A percentile compares a stretch with the other conserved stretches of the same genome.
These are phyloP conservation scores for Solanum clarkiae DNA, from an alignment of 257 asterid species.

Conservation along the genomic window DNA sequence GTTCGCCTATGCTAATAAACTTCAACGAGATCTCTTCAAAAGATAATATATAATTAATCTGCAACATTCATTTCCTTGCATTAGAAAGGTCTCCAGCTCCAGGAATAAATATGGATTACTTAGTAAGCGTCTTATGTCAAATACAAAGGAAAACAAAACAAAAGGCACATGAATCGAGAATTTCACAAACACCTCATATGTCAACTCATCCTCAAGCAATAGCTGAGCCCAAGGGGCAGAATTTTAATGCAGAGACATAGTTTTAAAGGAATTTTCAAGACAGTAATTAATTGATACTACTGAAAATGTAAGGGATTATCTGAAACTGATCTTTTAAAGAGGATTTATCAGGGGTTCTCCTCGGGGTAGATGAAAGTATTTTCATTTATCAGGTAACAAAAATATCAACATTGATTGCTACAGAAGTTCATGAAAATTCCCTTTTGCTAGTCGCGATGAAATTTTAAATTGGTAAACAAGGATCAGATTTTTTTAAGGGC, in stretches of 20 bases:
- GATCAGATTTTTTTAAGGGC: neutral
- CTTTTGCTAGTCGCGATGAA: neutral
- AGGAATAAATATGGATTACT: neutral
- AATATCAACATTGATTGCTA: neutral
- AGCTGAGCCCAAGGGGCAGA: neutral
- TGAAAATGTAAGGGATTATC: neutral
- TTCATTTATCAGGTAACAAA: neutral
- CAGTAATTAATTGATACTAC: neutral
- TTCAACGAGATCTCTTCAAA: slow-evolving; percentile 92
- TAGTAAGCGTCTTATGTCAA: neutral
- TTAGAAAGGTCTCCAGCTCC: slow-evolving; percentile 9
- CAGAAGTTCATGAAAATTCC: neutral
- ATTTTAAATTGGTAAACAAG: neutral
- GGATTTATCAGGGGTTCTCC: neutral
- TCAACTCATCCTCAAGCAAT: neutral
- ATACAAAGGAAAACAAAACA: neutral
- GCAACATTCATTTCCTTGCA: slow-evolving; percentile 31
- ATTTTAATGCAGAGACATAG: neutral
- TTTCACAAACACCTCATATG: neutral
- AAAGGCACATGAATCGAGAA: neutral
- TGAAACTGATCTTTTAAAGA: neutral
- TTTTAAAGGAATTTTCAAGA: neutral
- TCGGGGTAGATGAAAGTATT: neutral
- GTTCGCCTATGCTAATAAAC: slow-evolving; percentile 93
- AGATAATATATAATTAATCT: slow-evolving; percentile 82